Conservation (phyloP, 768 basidiomycete genomes). For the Tricholoma hemisulphureum region DNA sequence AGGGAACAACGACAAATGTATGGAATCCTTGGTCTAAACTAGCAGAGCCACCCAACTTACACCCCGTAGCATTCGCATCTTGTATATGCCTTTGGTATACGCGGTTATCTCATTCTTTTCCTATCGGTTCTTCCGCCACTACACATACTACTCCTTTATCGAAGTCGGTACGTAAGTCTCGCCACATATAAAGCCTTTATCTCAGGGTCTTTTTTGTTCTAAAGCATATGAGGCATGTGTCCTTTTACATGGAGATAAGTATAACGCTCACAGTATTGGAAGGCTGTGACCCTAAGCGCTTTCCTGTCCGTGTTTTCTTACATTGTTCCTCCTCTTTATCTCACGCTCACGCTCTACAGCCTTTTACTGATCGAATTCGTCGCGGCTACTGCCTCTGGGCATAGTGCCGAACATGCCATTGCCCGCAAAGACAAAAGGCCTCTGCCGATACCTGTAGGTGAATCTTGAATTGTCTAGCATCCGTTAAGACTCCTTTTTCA, state of each 20-base stretch:
- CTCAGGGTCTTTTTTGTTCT: conserved; percentile 1
- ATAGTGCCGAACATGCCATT: conserved; percentile 65
- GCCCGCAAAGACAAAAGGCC: conserved; percentile 74
- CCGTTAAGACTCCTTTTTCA: conserved; percentile 24
- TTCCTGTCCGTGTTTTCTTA: conserved; percentile 60
- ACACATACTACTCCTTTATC: conserved; percentile 52
- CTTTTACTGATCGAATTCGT: conserved; percentile 85
- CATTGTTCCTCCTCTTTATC: not conserved
- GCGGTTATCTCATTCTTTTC: conserved; percentile 83
- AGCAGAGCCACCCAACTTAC: not conserved
- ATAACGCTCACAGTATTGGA: not conserved
- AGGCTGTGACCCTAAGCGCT: conserved; percentile 83
- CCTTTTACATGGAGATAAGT: not conserved
- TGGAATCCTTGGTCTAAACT: conserved; percentile 20
- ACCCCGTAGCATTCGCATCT: conserved; percentile 59
- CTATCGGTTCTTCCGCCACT: conserved; percentile 79
- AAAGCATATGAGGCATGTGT: conserved; percentile 65
- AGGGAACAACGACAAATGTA: conserved; percentile 81
- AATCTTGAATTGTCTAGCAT: not conserved
- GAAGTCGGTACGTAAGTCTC: conserved; percentile 36
- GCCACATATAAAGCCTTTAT: not conserved
- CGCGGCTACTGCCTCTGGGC: conserved; percentile 61
- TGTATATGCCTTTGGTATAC: conserved; percentile 84
- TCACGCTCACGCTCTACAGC: conserved; percentile 36
- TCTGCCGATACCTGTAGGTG: conserved; percentile 61